phyloP scores from a whole-genome alignment of 345 rosid genomes.

The Dipteronia sinensis region DNA sequence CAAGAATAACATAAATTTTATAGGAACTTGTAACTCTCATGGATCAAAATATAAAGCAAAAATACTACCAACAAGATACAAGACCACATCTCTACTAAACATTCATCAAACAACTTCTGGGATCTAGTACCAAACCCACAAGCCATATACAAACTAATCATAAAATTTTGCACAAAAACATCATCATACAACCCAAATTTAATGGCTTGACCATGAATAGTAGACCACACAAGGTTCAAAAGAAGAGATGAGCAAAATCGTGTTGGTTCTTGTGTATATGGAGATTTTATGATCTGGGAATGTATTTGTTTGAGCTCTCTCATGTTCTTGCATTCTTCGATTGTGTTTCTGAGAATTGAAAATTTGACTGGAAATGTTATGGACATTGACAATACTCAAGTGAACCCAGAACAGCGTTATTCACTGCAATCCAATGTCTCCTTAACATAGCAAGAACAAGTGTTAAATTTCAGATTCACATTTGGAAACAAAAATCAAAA shows the following conservation, averaged over 20 bases:
- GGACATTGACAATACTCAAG: neutral
- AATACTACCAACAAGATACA: conserved; percentile 54
- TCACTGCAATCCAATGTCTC: too few relatives aligned
- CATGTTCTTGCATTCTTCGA: conserved; percentile 37
- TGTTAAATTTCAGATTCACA: too few relatives aligned
- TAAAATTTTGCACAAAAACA: conserved; percentile 49
- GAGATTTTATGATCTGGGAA: conserved; percentile 39
- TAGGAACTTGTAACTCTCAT: neutral
- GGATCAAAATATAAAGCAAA: neutral
- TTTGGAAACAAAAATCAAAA: too few relatives aligned
- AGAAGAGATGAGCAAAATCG: conserved; percentile 42
- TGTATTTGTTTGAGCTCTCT: conserved; percentile 49
- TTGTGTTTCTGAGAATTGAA: neutral
- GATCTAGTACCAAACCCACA: conserved; percentile 22
- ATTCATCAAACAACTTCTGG: conserved; percentile 58
- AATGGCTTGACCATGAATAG: conserved; percentile 35
- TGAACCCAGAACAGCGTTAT: neutral
- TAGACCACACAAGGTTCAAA: conserved; percentile 37
- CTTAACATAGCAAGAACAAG: too few relatives aligned
- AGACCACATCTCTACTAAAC: conserved; percentile 52
- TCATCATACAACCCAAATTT: conserved; percentile 40
- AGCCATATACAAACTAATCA: conserved; percentile 35
- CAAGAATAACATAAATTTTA: neutral
- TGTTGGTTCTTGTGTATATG: conserved; percentile 22
- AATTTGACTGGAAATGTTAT: conserved; percentile 1